These are phyloP conservation scores for Apostasia shenzhenica DNA, from an alignment of 106 monocot genomes.

Conservation along the genomic window DNA sequence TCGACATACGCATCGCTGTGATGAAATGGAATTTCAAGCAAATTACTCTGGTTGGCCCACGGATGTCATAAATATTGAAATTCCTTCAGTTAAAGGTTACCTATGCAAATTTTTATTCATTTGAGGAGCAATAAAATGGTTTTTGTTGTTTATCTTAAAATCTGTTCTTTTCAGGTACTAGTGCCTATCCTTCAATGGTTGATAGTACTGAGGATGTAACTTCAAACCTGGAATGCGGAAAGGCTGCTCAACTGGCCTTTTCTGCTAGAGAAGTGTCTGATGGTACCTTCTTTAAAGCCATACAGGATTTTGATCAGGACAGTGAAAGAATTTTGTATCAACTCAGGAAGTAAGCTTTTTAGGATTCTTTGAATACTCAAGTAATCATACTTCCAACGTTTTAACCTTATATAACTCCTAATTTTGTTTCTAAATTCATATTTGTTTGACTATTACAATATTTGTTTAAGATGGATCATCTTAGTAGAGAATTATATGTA, in stretches of 20 bases:
- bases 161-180: conserved; percentile 26
- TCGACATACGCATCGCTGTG: conserved; percentile 41
- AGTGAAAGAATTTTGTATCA: conserved; percentile 59
- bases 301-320: conserved; percentile 85
- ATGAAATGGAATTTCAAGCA: conserved; percentile 56
- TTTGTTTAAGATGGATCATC: too few species aligned
- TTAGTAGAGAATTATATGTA: too few species aligned
- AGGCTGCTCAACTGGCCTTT: conserved; percentile 67
- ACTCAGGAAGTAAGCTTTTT: conserved; percentile 65
- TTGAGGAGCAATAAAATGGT: neutral
- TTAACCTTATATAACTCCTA: too few species aligned
- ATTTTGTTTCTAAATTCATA: too few species aligned
- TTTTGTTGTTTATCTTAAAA: conserved; percentile 1
- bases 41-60: conserved; percentile 91
- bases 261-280: conserved; percentile 86
- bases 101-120: neutral
- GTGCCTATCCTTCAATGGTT: conserved; percentile 69
- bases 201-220: conserved; percentile 43
- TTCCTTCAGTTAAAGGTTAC: conserved; percentile 78
- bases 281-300: conserved; percentile 94
- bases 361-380: neutral
- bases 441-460: too few species aligned
- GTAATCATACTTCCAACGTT: too few species aligned
- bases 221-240: conserved; percentile 58
- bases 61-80: conserved; percentile 76